Evolutionary conservation across 2,329 filamentous ascomycete species (phyloP), one percentile per base, ranked within the genome.

Genomic region (Xylariaceae sp.): DNA sequence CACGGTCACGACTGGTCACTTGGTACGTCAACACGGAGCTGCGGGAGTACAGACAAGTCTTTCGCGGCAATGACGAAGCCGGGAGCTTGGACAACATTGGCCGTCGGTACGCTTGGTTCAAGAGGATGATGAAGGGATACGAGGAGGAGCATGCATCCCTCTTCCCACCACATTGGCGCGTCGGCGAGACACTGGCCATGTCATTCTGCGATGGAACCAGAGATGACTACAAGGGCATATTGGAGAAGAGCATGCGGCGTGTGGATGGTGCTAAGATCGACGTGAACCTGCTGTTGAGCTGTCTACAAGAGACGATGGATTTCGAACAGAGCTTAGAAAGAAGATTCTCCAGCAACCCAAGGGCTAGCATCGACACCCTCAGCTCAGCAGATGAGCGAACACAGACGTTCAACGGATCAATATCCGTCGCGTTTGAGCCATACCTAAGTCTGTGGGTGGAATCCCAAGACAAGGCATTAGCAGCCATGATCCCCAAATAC

Each of bases 11-110:
- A 43, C 75, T 99, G 38, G 82, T 96, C 66, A 94, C 89, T 11
- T 99, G 94, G 94, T 99, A 99, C 69, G 91, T 96, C 73, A 99
- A 99, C 68, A 97, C 94, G 2, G 90, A 97, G 73, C 76, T 99
- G 60, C 83, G 94, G 45, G 94, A 99, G 73, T 99, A 99, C 68
- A 83, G 94, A 47, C 90, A 96, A 66, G 90, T 99, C 0, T 99
- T 99, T 71, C 83, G 92, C 39, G 93, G 93, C 36, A 97, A 94
- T 64, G 94, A 99, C 67, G 94, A 99, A 74, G 94, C 94, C 5
- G 94, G 93, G 6, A 96, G 87, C 55, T 73, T 99, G 66, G 94
- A 99, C 77, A 99, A 99, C 64, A 99, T 99, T 55, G 90, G 92
- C 5, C 82, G 94, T 55, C 79, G 94, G 58, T 99, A 97, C 69